Evolutionary conservation across 306 rosid genomes (phyloP), one percentile per base, ranked within the genome.

Genomic region (Cicer chorassanicum): DNA sequence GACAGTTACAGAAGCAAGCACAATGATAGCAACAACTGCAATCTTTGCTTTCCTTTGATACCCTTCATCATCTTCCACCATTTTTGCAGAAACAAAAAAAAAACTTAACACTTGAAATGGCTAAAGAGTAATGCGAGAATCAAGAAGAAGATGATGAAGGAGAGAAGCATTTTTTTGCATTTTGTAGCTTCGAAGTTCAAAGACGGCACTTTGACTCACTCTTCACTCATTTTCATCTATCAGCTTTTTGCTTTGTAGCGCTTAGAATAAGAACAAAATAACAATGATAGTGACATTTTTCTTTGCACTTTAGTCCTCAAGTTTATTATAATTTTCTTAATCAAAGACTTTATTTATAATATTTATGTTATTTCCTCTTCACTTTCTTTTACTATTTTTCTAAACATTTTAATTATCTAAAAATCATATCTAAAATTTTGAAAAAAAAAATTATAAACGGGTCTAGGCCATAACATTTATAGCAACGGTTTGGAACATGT

Each of bases 1-100:
- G 48, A 94, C 87, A 29, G 97, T 84, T 4, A 91, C 21, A 0
- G 99, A 92, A 44, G 99, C 96, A 4, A 94, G 75, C n/a, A 85
- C 84, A 9, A 86, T 73, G 57, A 94, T 82, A 39, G 77, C 81
- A 7, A 87, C 73, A 45, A 91, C 55, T n/a, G 79, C 93, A 70
- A 79, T 68, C 43, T 82, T 86, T 69, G 86, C 83, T 72, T 88
- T 91, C 74, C 89, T 86, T 84, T 82, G 68, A 68, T 91, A 84
- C 24, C 62, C 91, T 7, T 83, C 86, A 41, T 88, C 93, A 41
- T 88, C 92, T 6, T 59, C 46, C 24, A 81, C 97, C 98, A 94
- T 94, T 71, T 69, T 78, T 8, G 8, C 24, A 40, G 80, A 24
- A 48, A 48, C 18, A 1, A 29, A 29, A 29, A 1, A 45, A 63